These are phyloP conservation scores for Wickerhamiella lipophila DNA, from an alignment of 805 yeast species.

Conservation along the genomic window DNA sequence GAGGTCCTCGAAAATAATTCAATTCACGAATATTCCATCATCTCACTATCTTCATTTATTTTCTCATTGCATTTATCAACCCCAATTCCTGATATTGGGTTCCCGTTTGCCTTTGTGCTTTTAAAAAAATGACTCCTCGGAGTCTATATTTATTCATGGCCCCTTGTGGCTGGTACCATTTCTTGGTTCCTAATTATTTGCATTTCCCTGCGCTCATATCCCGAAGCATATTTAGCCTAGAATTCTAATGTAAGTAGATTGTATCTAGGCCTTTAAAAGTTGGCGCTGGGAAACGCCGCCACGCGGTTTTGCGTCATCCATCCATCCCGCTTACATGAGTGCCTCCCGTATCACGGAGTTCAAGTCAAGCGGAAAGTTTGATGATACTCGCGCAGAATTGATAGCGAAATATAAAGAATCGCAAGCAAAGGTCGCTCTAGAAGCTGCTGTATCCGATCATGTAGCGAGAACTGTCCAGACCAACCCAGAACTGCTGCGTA, in stretches of 20 bases:
- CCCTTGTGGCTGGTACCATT: too few species aligned
- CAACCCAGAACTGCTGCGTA: neutral
- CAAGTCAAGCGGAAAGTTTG: constrained; percentile 2
- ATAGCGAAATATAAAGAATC: neutral
- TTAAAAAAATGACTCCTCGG: neutral
- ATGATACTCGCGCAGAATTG: neutral
- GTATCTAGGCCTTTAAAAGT: too few species aligned
- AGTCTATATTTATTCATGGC: neutral
- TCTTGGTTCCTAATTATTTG: too few species aligned
- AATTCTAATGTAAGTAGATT: too few species aligned
- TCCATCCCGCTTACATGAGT: neutral
- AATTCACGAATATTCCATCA: too few species aligned
- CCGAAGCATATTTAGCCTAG: too few species aligned
- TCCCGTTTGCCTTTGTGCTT: neutral
- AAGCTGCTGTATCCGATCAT: neutral
- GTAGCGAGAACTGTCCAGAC: constrained; percentile 1
- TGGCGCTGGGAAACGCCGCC: too few species aligned
- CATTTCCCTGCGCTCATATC: too few species aligned
- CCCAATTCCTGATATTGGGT: neutral
- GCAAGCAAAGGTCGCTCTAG: neutral
- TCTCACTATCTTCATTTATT: neutral
- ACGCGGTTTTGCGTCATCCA: too few species aligned
- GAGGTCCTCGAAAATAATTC: neutral
- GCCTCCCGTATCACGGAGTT: neutral
- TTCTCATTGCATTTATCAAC: neutral